Base-by-base conservation (phyloP, 345 rosid species). In the Populus nigra region DNA sequence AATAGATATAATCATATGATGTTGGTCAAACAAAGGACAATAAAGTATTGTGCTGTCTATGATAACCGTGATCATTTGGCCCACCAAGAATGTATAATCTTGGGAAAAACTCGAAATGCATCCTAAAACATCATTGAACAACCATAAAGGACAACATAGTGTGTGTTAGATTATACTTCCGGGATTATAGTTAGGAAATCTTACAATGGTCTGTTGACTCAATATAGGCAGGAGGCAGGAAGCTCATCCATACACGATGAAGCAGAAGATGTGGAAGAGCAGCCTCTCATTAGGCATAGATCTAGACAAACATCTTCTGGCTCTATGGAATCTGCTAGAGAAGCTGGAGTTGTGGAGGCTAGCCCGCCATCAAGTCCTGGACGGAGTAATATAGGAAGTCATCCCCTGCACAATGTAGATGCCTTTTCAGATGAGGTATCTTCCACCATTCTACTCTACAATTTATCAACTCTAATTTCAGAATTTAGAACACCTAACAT, bases 351-450 rank as follows among this genome's bases (percentile, higher is more conserved):
- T 80, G 50, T 72, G 76, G 91, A 86, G 72, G 80, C 69, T 76
- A 89, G 87, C 63, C 83, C 86, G n/a, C 90, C 93, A 35, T 75
- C 89, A 69, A 90, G 90, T 69, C 90, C 92, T 70, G 88, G 83
- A 80, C 90, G 75, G 71, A 83, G 82, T 69, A 78, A 38, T 49
- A 47, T 36, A 70, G 83, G 79, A 80, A 70, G 73, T 78, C 86
- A 79, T 81, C 89, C 87, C 50, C 88, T 49, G 38, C 84, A 71
- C 71, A 84, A 80, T 75, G 93, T 88, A 80, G 83, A 80, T 81
- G 75, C 78, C 65, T 90, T 94, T 77, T 86, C 98, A 65, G 96
- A 94, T 81, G 97, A 88, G 92, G 96, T 90, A 79, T 77, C 61
- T 74, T 73, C 61, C 47, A 17, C 41, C 20, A 23, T 50, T 68